Evolutionary conservation across 441 rosid genomes (phyloP), one percentile per base, ranked within the genome.

Genomic region (Capsella rubella): DNA sequence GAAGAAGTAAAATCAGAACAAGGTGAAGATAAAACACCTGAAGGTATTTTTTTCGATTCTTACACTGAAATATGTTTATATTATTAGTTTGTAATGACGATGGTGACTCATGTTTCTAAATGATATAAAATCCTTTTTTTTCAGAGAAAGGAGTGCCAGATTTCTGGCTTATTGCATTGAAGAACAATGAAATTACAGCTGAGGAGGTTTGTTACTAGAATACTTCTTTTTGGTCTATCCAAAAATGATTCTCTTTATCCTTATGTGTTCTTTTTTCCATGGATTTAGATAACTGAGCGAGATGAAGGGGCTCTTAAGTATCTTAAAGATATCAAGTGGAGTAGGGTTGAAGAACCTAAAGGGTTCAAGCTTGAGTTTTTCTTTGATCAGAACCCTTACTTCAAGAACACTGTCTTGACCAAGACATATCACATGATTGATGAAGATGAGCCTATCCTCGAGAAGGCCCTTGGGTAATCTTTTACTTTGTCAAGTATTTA

Each of bases 381-480:
- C 80, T 92, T 95, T 69, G 90, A 88, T 29, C 32, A 87, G 40
- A 95, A 89, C 69, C 97, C 95, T 31, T 95, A 60, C 78, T 92
- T 95, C 83, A 91, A 87, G 81, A 92, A 91, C 77, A 9, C 91
- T 55, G 80, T 92, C 58, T 80, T 92, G 89, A 86, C 87, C 0
- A 92, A 92, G 84, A 85, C 93, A 7, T 92, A 95, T 71, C 97
- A 95, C 80, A 90, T 92, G 97, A 87, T 87, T 70, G 96, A 95
- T 80, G 98, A 95, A 76, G 89, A 90, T 51, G 99, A 95, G 46
- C 96, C 95, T 27, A 89, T 89, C 71, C 89, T 95, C 1, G 97
- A 92, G 84, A 95, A 87, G 82, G 97, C 96, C 32, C 87, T 85
- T 6, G 97, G 98, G 97, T 90, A 87, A 8, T 55, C 18, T 15